Percentiles rank a stretch among this genome's conserved stretches.
These are phyloP conservation scores for Clitocybe nebularis DNA, from an alignment of 1,284 basidiomycete species.

Conservation along the genomic window DNA sequence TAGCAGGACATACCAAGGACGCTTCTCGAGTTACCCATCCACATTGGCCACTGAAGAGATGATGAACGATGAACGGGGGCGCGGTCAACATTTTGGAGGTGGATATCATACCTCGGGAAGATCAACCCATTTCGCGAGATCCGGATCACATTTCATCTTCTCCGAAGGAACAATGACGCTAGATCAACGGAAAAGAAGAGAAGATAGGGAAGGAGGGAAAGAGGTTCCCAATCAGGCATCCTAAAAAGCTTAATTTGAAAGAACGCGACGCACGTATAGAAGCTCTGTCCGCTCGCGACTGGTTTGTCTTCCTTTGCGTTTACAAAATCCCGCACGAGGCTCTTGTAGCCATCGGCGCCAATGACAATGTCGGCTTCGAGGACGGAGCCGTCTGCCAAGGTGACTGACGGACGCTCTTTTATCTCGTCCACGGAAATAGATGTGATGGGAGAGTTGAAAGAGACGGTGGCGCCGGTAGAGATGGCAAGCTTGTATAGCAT, in stretches of 20 bases:
- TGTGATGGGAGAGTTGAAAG: slow-evolving; percentile 34
- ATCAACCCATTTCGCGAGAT: slow-evolving; percentile 23
- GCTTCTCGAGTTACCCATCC: slow-evolving; percentile 30
- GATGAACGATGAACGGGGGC: background rate
- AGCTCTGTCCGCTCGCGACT: slow-evolving; percentile 18
- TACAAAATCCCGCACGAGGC: slow-evolving; percentile 28
- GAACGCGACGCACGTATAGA: slow-evolving; percentile 24
- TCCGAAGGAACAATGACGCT: slow-evolving; percentile 38
- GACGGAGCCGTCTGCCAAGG: slow-evolving; percentile 26
- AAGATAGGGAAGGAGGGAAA: slow-evolving; percentile 3
- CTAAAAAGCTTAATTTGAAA: slow-evolving; percentile 1
- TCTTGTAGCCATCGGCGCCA: slow-evolving; percentile 38
- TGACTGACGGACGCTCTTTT: slow-evolving; percentile 23
- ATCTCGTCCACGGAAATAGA: slow-evolving; percentile 24
- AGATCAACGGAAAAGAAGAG: background rate
- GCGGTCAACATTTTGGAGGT: background rate
- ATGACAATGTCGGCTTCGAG: slow-evolving; percentile 36
- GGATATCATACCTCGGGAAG: slow-evolving; percentile 20
- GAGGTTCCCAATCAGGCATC: background rate
- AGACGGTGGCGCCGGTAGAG: slow-evolving; percentile 36
- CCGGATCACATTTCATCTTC: slow-evolving; percentile 34
- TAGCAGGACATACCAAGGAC: slow-evolving; percentile 21
- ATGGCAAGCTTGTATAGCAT: slow-evolving; percentile 39
- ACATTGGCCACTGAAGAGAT: slow-evolving; percentile 28
- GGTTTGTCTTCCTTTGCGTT: slow-evolving; percentile 15